These are phyloP conservation scores for Aspergillus vadensis DNA, from an alignment of 2,329 filamentous ascomycete genomes.

Conservation along the genomic window DNA sequence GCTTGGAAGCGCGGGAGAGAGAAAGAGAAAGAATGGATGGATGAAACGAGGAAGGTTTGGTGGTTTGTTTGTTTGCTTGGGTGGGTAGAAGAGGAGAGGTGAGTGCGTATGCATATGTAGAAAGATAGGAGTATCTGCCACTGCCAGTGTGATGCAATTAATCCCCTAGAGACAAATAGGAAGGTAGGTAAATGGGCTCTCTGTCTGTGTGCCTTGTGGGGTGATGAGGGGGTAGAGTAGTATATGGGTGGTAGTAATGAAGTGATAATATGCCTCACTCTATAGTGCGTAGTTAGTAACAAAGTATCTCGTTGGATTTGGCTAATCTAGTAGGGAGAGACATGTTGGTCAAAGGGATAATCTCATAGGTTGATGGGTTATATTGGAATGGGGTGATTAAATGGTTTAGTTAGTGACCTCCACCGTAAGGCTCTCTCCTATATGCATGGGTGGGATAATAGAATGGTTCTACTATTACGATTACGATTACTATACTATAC, in stretches of 20 bases:
- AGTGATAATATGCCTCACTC: not conserved
- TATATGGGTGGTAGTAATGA: slow-evolving; percentile 9
- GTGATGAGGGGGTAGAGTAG: not conserved
- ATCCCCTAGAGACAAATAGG: not conserved
- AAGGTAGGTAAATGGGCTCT: not conserved
- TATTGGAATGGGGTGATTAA: not conserved
- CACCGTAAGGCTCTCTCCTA: too few species aligned
- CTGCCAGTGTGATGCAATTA: too few species aligned
- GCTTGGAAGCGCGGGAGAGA: fast-evolving
- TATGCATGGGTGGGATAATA: too few species aligned
- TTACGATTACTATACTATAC: too few species aligned
- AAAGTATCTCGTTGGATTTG: too few species aligned
- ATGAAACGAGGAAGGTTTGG: too few species aligned
- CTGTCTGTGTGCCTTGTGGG: not conserved
- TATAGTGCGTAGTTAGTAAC: too few species aligned
- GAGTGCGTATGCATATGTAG: not conserved
- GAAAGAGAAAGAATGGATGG: too few species aligned
- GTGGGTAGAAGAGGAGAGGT: not conserved
- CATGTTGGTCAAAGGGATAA: not conserved
- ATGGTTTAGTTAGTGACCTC: too few species aligned
- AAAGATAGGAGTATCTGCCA: not conserved
- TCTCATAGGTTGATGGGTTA: not conserved
- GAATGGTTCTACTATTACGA: too few species aligned
- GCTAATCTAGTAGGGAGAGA: not conserved
- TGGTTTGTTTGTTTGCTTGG: too few species aligned